Base-by-base conservation (phyloP, 2,329 filamentous ascomycete species). In the Tolypocladium nubicola region DNA sequence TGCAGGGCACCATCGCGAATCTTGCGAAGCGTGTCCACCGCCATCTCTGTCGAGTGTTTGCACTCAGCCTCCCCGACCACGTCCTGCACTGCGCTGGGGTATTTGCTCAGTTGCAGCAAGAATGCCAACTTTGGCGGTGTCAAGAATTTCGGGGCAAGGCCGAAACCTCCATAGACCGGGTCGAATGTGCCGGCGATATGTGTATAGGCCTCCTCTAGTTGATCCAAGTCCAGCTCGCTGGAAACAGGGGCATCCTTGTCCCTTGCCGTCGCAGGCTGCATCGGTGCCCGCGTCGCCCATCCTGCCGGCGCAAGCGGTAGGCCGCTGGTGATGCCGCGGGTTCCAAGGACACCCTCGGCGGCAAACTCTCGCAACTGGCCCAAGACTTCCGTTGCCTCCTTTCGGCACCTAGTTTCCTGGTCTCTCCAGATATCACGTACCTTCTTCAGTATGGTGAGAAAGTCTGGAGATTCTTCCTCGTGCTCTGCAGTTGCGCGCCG, bases 1-100 rank as follows among this genome's bases (percentile, higher is more conserved):
- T 78, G 73, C 60, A 85, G 64, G 5, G 78, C 79, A 54, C 81
- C 77, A 54, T 80, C 75, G 2, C 76, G 73, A 16, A 97, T 94
- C 58, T 84, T 85, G 43, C 88, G 81, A 53, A 99, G 74, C 0
- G 92, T 97, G 58, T 86, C 81, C 26, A 96, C 71, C 1, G 88
- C 90, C 85, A 97, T 97, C 8, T 84, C 78, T 21, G 83, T 84
- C 0, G 90, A 90, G 58, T 85, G 82, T 19, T 79, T 78, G 64
- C 88, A 90, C 62, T 96, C 91, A 19, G 85, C 78, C 30, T 86
- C 80, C 19, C 94, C 93, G n/a, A 97, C 84, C n/a, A 97, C 85
- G 70, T 96, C 90, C 35, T 83, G 78, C 0, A 97, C 89, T 4
- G 86, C 83, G 16, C 75, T 73, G 0, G 90, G 88, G 59, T 89